These are phyloP conservation scores for Rubroboletus satanas DNA, from an alignment of 768 basidiomycete species.

Conservation along the genomic window DNA sequence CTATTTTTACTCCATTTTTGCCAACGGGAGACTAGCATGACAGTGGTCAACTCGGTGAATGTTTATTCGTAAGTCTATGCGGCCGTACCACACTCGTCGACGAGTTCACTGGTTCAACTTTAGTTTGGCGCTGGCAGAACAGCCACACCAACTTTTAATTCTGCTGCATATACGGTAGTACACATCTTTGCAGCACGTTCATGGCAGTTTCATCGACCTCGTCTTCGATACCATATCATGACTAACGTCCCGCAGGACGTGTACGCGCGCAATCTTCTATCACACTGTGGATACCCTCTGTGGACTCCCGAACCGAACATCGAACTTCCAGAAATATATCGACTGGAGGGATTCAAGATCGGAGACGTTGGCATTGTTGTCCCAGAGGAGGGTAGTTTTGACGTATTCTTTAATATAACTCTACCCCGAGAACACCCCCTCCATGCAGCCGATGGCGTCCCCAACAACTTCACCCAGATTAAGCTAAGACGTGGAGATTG, in stretches of 20 bases:
- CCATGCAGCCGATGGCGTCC: background rate
- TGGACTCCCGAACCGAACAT: background rate
- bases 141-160: background rate
- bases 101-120: background rate
- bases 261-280: background rate
- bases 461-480: background rate
- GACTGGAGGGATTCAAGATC: background rate
- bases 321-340: background rate
- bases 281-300: background rate
- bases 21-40: background rate
- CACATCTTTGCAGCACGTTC: background rate
- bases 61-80: background rate
- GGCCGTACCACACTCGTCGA: background rate
- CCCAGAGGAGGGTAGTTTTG: background rate
- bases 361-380: background rate
- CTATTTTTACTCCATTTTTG: background rate
- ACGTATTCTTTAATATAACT: background rate
- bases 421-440: background rate
- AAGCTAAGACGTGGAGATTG: background rate
- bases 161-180: background rate
- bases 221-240: background rate
- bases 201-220: background rate
- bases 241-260: background rate
- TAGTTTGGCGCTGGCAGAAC: background rate
- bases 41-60: background rate